These are phyloP conservation scores for Saksenaea vasiformis DNA, from an alignment of 371 early-diverging fungal genomes.

Conservation along the genomic window DNA sequence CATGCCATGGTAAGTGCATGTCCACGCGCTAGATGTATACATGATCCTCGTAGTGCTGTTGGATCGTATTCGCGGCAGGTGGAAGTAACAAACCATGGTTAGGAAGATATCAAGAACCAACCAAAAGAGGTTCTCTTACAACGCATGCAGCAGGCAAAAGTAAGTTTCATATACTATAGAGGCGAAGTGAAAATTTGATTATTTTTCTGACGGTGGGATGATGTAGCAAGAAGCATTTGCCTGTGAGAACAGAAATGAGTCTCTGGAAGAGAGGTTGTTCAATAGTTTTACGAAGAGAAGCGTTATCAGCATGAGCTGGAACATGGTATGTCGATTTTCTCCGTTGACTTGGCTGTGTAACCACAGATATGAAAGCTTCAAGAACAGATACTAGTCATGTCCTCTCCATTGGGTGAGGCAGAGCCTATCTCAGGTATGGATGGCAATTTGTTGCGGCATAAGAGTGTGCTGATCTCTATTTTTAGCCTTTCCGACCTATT, in stretches of 20 bases:
- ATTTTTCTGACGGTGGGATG: not conserved
- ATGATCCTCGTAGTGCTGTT: not conserved
- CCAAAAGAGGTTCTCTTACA: constrained; percentile 17
- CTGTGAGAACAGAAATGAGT: constrained; percentile 3
- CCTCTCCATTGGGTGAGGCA: not conserved
- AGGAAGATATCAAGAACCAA: constrained; percentile 4
- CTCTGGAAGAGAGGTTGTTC: constrained; percentile 7
- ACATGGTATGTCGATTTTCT: constrained; percentile 9
- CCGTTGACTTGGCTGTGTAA: not conserved
- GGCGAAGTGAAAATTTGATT: not conserved
- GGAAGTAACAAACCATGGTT: not conserved
- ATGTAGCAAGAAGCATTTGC: not conserved
- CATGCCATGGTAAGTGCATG: not conserved
- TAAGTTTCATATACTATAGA: constrained; percentile 4
- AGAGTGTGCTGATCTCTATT: not conserved
- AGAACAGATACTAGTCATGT: not conserved
- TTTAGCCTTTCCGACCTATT: not conserved
- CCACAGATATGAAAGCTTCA: not conserved
- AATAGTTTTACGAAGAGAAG: not conserved
- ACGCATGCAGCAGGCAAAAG: constrained; percentile 19
- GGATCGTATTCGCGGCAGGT: not conserved
- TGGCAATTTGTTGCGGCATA: not conserved
- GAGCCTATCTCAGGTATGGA: not conserved
- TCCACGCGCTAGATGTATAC: not conserved
- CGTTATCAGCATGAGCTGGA: constrained; percentile 17